Evolutionary conservation across 1,284 basidiomycete genomes (phyloP), one percentile per base, ranked within the genome.

Genomic region (Singerocomus inundabilis): DNA sequence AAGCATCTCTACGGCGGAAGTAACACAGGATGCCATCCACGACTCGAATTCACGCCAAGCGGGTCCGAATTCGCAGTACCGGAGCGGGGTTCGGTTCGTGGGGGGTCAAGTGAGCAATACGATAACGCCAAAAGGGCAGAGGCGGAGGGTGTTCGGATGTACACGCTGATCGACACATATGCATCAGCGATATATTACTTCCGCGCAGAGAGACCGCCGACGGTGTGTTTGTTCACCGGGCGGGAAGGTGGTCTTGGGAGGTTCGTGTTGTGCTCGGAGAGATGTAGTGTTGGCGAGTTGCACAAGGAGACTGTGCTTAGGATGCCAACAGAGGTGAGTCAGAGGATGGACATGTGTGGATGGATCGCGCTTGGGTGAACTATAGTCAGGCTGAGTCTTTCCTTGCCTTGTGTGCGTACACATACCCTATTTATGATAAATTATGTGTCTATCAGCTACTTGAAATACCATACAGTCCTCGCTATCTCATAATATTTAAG

Each of bases 261-360:
- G 39, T 61, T 58, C 37, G 57, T 59, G 26, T 32, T 59, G 28
- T 59, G 57, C 39, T 59, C 57, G 37, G 57, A 59, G 48, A 59
- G 13, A 12, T 59, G 57, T 18, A 6, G 8, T 2, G 26, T 36
- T 15, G 51, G 43, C 21, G 59, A 61, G 31, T 32, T 59, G 13
- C 57, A 59, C 13, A 59, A 59, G 38, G 57, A 59, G 43, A 51
- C 36, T 3, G 57, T 59, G 6, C n/a, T 59, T 15, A 53, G 57
- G 32, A 61, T 59, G 57, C 59, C 57, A 13, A 50, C 48, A 15
- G 13, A 15, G 6, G 42, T 18, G 10, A 45, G 44, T 6, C 15
- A 29, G 18, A 29, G 6, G 10, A 45, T 45, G 43, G 12, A 15
- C 1, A 44, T 44, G 43, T 28, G 37, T 28, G 43, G 43, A 21